Evolutionary conservation across 176 grass and related monocot species (phyloP).

Genomic region (Stipa capillata): DNA sequence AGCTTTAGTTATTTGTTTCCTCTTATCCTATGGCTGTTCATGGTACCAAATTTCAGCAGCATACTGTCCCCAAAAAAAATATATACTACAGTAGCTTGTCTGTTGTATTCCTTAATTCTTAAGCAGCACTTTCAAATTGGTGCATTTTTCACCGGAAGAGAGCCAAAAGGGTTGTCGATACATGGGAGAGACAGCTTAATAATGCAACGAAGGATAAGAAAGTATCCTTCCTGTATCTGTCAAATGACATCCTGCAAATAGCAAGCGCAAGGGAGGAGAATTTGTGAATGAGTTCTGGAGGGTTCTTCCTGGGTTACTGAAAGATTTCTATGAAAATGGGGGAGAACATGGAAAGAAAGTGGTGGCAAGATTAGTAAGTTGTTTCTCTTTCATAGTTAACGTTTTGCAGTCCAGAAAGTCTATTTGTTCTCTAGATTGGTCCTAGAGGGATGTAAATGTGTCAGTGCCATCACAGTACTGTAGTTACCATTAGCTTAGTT

Average conservation of each 20-base stretch:
- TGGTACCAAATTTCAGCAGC: no score
- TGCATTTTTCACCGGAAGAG: conserved; percentile 90
- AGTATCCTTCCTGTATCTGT: conserved; percentile 72
- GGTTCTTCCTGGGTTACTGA: conserved; percentile 76
- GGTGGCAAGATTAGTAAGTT: conserved; percentile 83
- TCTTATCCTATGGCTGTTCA: background rate
- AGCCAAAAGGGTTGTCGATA: conserved; percentile 89
- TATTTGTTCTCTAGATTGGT: background rate
- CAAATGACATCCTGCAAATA: conserved; percentile 98
- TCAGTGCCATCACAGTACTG: conserved; percentile 1
- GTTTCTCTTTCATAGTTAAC: conserved; percentile 23
- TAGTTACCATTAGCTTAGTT: background rate
- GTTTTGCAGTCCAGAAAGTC: background rate
- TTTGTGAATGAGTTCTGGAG: conserved; percentile 99
- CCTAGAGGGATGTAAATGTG: background rate
- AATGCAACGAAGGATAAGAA: conserved; percentile 65
- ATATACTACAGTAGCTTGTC: no score
- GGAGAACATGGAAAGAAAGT: conserved; percentile 80
- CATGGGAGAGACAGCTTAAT: conserved; percentile 76
- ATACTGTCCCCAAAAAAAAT: no score
- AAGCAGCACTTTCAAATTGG: conserved; percentile 85
- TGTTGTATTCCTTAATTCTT: conserved; percentile 60
- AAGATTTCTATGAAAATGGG: conserved; percentile 64
- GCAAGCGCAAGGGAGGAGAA: conserved; percentile 87
- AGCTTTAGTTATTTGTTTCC: conserved; percentile 2